Conservation (phyloP, 1,284 basidiomycete genomes). For the Naganishia sp. region DNA sequence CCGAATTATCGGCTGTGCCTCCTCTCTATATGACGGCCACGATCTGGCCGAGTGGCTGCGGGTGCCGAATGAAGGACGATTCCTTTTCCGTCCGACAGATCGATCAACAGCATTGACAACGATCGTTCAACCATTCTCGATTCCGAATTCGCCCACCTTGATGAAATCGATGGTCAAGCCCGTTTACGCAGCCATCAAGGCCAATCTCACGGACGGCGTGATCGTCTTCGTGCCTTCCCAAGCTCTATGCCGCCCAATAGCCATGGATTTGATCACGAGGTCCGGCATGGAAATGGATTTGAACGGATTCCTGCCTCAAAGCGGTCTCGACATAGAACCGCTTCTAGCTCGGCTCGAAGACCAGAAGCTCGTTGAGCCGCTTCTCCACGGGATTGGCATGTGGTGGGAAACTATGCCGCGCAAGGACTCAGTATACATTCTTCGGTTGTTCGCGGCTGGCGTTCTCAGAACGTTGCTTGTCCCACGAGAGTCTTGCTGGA, state of each 20-base stretch:
- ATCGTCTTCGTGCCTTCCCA: slow-evolving; percentile 91
- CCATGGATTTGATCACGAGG: slow-evolving; percentile 82
- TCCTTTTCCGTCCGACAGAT: slow-evolving; percentile 78
- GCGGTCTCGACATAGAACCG: slow-evolving; percentile 65
- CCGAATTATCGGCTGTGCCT: slow-evolving; percentile 76
- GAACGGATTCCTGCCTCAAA: slow-evolving; percentile 68
- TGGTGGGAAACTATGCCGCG: slow-evolving; percentile 73
- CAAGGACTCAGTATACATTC: slow-evolving; percentile 71
- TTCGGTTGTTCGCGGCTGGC: slow-evolving; percentile 80
- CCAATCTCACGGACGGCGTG: slow-evolving; percentile 57
- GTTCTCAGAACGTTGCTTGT: slow-evolving; percentile 79
- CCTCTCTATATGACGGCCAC: slow-evolving; percentile 75
- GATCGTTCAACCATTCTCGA: slow-evolving; percentile 75
- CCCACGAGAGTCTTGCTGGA: slow-evolving; percentile 83
- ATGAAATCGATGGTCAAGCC: slow-evolving; percentile 94
- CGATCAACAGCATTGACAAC: slow-evolving; percentile 77
- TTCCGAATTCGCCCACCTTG: slow-evolving; percentile 80
- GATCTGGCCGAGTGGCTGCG: slow-evolving; percentile 83
- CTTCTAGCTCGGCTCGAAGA: slow-evolving; percentile 67
- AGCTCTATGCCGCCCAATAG: slow-evolving; percentile 73
- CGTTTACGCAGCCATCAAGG: slow-evolving; percentile 65
- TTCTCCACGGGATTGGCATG: slow-evolving; percentile 87
- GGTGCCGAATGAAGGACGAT: slow-evolving; percentile 66
- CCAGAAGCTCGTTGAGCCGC: slow-evolving; percentile 66
- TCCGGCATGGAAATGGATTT: slow-evolving; percentile 75